Evolutionary conservation across 176 grass and related monocot species (phyloP), one percentile per base, ranked within the genome.

Genomic region (Carex scoparia): DNA sequence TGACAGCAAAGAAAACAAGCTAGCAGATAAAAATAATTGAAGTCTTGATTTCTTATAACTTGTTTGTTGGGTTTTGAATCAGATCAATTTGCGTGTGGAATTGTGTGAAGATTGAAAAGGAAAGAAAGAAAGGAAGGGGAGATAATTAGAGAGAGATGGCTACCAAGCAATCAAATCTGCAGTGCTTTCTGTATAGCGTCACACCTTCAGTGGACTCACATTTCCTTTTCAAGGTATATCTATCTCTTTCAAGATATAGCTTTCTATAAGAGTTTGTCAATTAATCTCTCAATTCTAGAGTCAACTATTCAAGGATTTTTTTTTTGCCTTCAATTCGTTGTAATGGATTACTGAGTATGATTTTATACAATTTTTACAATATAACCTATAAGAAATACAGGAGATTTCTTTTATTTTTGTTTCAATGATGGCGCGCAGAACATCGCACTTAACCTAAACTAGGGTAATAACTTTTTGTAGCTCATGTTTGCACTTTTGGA

Each of bases 171-270:
- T 94, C 94, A 13, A 97, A 97, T 86, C 84, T 97, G 78, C 89
- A 92, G 73, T 85, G 86, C 63, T 94, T 97, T 90, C 72, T 97
- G 71, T 86, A 97, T 85, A 91, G 79, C 67, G 93, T 87, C 79
- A 97, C 94, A 61, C 94, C 91, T 7, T n/a, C 84, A 54, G 88
- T 97, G 27, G 61, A 90, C 38, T 88, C 91, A 30, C 91, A 86
- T 75, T 83, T 90, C 87, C 81, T 94, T 48, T 85, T 79, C 84
- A 94, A 90, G 94, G 94, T 76, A 73, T 64, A 6, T 66, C 2
- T 42, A 19, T 16, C 23, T 77, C 19, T 32, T 77, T 56, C 23
- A 32, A 15, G 40, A 10, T 19, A 19, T 7, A 37, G 2, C 11
- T 35, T 69, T 69, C 33, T 69, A 16, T 73, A 27, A 18, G 5